Conservation (phyloP, 1,139 yeast species). For the Hanseniaspora uvarum region DNA sequence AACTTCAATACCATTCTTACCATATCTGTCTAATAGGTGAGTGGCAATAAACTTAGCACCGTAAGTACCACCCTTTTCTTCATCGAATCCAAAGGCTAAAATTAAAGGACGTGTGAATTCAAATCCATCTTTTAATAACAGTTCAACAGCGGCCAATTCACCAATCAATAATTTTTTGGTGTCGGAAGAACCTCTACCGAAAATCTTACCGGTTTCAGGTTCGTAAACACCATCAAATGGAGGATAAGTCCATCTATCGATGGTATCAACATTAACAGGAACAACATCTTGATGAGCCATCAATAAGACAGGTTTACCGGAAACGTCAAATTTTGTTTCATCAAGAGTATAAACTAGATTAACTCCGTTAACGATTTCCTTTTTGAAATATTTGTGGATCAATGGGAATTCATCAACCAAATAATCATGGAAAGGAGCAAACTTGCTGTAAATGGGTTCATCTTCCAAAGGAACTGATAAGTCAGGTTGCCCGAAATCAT, state of each 20-base stretch:
- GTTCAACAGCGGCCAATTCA: constrained; percentile 50
- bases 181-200: constrained; percentile 61
- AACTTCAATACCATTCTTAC: constrained; percentile 45
- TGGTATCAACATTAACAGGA: constrained; percentile 56
- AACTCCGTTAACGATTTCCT: constrained; percentile 52
- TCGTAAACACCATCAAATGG: constrained; percentile 66
- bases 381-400: constrained; percentile 40
- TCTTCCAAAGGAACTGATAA: constrained; percentile 33
- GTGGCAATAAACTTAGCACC: constrained; percentile 45
- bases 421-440: constrained; percentile 40
- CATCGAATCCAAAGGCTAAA: constrained; percentile 62
- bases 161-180: constrained; percentile 51
- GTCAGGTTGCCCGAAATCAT: constrained; percentile 35
- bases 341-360: constrained; percentile 61
- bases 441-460: constrained; percentile 16
- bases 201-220: constrained; percentile 38
- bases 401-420: constrained; percentile 50
- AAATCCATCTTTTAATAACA: constrained; percentile 38
- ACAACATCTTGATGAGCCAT: constrained; percentile 80
- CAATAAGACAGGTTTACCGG: constrained; percentile 53
- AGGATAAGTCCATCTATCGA: constrained; percentile 52
- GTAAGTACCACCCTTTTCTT: constrained; percentile 51
- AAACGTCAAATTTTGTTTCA: constrained; percentile 19
- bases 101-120: constrained; percentile 47
- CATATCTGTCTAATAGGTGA: constrained; percentile 42